A percentile compares a stretch with the other conserved stretches of the same genome.
These are phyloP conservation scores for Capsicum baccatum DNA, from an alignment of 257 asterid genomes.

Conservation along the genomic window DNA sequence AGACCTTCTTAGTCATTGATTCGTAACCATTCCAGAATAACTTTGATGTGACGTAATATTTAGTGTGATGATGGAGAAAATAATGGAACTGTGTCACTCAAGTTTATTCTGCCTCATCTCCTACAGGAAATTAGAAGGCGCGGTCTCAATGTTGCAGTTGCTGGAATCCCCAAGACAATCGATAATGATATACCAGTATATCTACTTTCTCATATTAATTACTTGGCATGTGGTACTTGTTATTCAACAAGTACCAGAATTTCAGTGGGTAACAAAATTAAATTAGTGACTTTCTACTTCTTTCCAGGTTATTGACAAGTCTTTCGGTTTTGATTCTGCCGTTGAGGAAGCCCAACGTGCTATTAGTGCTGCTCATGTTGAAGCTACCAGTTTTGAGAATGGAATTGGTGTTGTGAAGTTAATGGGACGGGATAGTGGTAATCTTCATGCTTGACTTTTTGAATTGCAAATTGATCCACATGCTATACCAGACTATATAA, in stretches of 20 bases:
- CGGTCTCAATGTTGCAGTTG: slow-evolving; percentile 84
- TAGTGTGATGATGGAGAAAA: neutral
- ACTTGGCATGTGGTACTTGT: neutral
- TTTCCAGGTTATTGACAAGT: slow-evolving; percentile 81
- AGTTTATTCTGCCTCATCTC: slow-evolving; percentile 9
- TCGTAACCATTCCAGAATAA: neutral
- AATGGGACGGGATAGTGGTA: slow-evolving; percentile 95
- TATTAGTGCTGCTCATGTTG: slow-evolving; percentile 94
- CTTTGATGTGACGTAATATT: neutral
- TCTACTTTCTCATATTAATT: neutral
- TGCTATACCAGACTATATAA: no score
- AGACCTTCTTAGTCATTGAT: slow-evolving; percentile 24
- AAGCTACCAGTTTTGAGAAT: slow-evolving; percentile 89
- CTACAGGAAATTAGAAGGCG: slow-evolving; percentile 81
- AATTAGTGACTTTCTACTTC: slow-evolving; percentile 17
- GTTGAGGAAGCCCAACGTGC: slow-evolving; percentile 99
- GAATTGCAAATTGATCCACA: neutral
- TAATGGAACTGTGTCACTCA: slow-evolving; percentile 4
- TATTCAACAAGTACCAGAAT: neutral
- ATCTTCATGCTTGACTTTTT: slow-evolving; percentile 1
- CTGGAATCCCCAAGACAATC: slow-evolving; percentile 87
- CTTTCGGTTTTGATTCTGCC: slow-evolving; percentile 93
- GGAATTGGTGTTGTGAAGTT: slow-evolving; percentile 91
- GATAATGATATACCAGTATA: slow-evolving; percentile 94
- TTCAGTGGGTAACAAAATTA: neutral